Percentiles rank a stretch among this genome's conserved stretches.
Conservation (phyloP, 108 stramenopile genomes). For the Stephanodiscus triporus region DNA sequence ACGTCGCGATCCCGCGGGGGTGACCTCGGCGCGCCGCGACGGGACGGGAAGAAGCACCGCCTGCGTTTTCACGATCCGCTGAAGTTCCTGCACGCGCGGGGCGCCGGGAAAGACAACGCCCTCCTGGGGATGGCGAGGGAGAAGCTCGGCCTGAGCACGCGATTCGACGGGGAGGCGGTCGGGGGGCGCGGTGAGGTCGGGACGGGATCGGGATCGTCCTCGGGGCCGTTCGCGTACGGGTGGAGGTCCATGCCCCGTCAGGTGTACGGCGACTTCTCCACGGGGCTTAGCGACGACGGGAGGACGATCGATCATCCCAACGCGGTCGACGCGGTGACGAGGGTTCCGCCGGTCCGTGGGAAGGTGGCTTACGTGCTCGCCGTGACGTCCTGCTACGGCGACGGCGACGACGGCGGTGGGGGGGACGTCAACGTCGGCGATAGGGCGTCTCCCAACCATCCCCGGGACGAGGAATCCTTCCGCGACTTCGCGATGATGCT, state of each 20-base stretch:
- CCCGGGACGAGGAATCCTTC: conserved; percentile 30
- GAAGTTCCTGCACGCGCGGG: conserved; percentile 25
- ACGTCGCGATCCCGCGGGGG: neutral
- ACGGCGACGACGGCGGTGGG: neutral
- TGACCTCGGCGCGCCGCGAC: neutral
- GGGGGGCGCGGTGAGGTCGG: neutral
- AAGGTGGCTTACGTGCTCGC: conserved; percentile 43
- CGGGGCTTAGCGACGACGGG: conserved; percentile 26
- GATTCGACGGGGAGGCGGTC: conserved; percentile 8
- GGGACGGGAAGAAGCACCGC: conserved; percentile 1
- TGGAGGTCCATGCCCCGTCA: conserved; percentile 53
- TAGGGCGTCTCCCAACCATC: conserved; percentile 30
- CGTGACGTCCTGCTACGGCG: conserved; percentile 29
- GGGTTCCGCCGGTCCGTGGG: conserved; percentile 25
- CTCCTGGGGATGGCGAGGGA: conserved; percentile 19
- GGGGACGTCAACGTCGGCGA: conserved; percentile 2
- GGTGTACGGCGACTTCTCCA: conserved; percentile 34
- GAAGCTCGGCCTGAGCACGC: conserved; percentile 20
- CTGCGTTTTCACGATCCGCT: conserved; percentile 25
- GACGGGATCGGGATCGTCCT: neutral
- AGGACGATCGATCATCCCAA: conserved; percentile 15
- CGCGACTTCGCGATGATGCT: conserved; percentile 60
- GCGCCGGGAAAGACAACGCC: neutral
- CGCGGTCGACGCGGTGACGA: too few relatives aligned
- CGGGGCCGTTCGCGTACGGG: conserved; percentile 30